Percentiles rank a stretch among this genome's conserved stretches.
phyloP scores from a whole-genome alignment of 192 early-diverging fungal genomes.

The Gigaspora rosea region DNA sequence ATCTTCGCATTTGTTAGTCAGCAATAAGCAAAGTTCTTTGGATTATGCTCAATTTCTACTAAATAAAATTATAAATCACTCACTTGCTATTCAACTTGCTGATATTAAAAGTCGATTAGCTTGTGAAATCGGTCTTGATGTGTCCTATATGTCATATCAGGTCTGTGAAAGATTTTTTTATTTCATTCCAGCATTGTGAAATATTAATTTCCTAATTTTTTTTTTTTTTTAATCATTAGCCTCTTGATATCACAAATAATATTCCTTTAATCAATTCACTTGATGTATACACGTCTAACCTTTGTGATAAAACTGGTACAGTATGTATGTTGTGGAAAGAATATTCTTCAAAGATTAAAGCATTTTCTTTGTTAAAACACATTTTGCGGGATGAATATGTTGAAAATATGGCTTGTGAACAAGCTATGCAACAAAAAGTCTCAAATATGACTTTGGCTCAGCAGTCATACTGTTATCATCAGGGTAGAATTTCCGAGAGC shows the following conservation, averaged over 20 bases:
- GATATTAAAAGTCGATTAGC: slow-evolving; percentile 22
- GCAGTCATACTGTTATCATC: slow-evolving; percentile 46
- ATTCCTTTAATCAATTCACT: background rate
- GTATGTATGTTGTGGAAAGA: slow-evolving; percentile 6
- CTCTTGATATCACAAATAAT: slow-evolving; percentile 24
- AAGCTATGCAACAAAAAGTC: slow-evolving; percentile 30
- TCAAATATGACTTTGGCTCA: slow-evolving; percentile 41
- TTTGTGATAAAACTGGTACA: background rate
- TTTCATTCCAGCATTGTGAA: background rate
- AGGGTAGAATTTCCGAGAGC: slow-evolving; percentile 42
- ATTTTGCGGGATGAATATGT: slow-evolving; percentile 37
- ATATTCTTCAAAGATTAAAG: slow-evolving; percentile 21
- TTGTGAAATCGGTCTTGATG: background rate
- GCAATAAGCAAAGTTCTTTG: background rate
- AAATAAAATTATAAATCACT: background rate
- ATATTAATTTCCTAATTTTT: background rate
- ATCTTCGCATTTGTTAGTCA: background rate
- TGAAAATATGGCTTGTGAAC: slow-evolving; percentile 25
- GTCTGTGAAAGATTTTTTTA: background rate
- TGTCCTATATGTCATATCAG: background rate
- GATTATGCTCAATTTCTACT: slow-evolving; percentile 7
- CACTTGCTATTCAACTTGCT: background rate
- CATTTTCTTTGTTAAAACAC: slow-evolving; percentile 34
- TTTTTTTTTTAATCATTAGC: slow-evolving; percentile 4
- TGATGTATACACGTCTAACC: background rate